A percentile compares a stretch with the other conserved stretches of the same genome.
Conservation (phyloP, 169 alveolate species). For the Plasmodium knowlesi region DNA sequence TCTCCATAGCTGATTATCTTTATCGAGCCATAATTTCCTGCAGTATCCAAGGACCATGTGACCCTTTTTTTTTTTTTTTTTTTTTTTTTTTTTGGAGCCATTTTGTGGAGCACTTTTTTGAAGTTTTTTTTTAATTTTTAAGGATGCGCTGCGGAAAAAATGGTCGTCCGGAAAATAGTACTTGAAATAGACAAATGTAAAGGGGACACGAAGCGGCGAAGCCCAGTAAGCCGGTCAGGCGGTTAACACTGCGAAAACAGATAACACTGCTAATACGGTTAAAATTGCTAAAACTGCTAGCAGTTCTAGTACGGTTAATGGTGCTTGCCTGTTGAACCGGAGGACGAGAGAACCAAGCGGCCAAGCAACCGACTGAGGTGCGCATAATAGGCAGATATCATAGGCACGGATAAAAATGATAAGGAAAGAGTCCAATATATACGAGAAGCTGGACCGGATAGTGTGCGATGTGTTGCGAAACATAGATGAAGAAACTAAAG, state of each 20-base stretch:
- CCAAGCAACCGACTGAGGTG: background rate
- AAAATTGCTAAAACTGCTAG: background rate
- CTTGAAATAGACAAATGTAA: background rate
- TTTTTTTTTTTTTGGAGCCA: background rate
- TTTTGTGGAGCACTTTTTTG: background rate
- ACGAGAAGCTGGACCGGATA: slow-evolving; percentile 39
- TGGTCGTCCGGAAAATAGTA: background rate
- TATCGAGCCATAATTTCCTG: background rate
- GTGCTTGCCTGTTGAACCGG: background rate
- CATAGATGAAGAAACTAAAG: slow-evolving; percentile 37
- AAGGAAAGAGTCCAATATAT: background rate
- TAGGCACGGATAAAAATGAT: slow-evolving; percentile 9
- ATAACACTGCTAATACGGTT: background rate
- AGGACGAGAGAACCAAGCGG: background rate
- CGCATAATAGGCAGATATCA: background rate
- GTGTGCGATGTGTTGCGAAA: slow-evolving; percentile 36
- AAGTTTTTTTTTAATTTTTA: background rate
- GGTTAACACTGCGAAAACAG: background rate
- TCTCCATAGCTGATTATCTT: background rate
- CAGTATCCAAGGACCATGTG: slow-evolving; percentile 3
- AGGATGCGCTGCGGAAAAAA: background rate
- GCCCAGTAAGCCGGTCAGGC: background rate
- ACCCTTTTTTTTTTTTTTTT: slow-evolving; percentile 4
- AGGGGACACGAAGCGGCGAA: background rate
- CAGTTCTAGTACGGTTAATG: background rate